A percentile compares a stretch with the other conserved stretches of the same genome.
Evolutionary conservation across 345 rosid species (phyloP).

Genomic region (Microthlaspi erraticum): DNA sequence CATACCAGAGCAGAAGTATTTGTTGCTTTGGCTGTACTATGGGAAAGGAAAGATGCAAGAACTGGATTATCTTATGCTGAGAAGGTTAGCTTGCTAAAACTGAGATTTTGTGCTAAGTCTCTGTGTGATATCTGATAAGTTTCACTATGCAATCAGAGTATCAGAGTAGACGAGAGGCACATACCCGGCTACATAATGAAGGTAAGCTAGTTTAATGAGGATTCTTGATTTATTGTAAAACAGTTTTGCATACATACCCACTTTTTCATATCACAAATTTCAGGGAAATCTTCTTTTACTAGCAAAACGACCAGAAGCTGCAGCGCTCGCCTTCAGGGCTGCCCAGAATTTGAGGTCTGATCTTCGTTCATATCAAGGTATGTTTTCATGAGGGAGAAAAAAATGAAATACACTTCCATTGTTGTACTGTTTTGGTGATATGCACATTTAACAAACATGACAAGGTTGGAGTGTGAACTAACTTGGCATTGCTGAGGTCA

Average conservation of each 20-base stretch:
- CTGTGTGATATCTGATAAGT: constrained; percentile 34
- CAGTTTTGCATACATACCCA: not conserved
- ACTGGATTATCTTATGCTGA: constrained; percentile 89
- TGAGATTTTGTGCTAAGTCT: constrained; percentile 8
- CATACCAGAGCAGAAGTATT: constrained; percentile 88
- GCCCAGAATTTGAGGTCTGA: constrained; percentile 97
- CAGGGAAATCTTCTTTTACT: constrained; percentile 88
- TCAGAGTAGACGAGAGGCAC: constrained; percentile 90
- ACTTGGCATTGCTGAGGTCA: constrained; percentile 20
- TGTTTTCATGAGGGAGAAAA: constrained; percentile 28
- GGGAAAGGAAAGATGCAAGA: constrained; percentile 90
- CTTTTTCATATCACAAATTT: constrained; percentile 11
- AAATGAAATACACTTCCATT: constrained; percentile 21
- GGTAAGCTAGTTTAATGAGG: constrained; percentile 51
- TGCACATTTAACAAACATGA: constrained; percentile 6
- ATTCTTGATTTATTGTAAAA: not conserved
- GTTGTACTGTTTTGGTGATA: constrained; percentile 34
- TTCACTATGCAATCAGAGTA: constrained; percentile 64
- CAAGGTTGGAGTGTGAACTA: constrained; percentile 33
- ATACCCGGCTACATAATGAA: constrained; percentile 91
- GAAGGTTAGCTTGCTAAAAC: constrained; percentile 67
- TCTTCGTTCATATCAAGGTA: constrained; percentile 99
- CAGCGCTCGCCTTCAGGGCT: constrained; percentile 85
- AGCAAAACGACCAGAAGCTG: constrained; percentile 84
- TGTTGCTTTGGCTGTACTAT: constrained; percentile 83